phyloP scores from a whole-genome alignment of 192 early-diverging fungal genomes.

The Backusella circina region DNA sequence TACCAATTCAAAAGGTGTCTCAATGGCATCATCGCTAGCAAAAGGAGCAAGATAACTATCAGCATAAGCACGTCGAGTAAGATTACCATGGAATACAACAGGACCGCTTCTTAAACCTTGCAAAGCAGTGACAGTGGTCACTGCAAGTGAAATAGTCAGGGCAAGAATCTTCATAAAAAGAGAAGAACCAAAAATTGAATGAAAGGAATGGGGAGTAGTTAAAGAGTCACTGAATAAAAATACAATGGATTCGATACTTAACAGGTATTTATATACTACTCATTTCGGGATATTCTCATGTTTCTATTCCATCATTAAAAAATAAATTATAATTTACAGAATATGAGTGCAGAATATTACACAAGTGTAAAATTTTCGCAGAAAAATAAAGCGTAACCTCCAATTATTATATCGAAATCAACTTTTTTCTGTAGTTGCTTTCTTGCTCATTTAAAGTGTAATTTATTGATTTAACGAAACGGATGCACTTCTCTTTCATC shows the following conservation, averaged over 20 bases:
- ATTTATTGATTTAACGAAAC: not conserved
- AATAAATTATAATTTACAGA: not conserved
- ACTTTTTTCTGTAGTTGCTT: not conserved
- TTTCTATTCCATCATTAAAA: not conserved
- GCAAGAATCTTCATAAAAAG: not conserved
- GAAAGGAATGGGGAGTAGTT: not conserved
- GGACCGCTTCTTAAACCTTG: not conserved
- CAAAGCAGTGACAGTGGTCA: not conserved
- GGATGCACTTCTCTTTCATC: not conserved
- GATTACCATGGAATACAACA: constrained; percentile 5
- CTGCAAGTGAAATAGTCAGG: not conserved
- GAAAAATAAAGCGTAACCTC: not conserved
- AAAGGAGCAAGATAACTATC: constrained; percentile 16
- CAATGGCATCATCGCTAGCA: constrained; percentile 8
- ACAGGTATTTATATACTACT: not conserved
- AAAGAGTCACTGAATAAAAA: not conserved
- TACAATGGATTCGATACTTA: not conserved
- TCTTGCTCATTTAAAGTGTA: not conserved
- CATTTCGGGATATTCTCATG: not conserved
- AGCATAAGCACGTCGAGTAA: not conserved
- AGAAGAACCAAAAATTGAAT: not conserved
- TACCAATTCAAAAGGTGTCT: constrained; percentile 14
- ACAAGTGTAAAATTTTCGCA: not conserved
- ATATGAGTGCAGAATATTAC: not conserved
- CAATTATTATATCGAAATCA: no score